These are phyloP conservation scores for Chaetomium sp. DNA, from an alignment of 2,329 filamentous ascomycete species.

Conservation along the genomic window DNA sequence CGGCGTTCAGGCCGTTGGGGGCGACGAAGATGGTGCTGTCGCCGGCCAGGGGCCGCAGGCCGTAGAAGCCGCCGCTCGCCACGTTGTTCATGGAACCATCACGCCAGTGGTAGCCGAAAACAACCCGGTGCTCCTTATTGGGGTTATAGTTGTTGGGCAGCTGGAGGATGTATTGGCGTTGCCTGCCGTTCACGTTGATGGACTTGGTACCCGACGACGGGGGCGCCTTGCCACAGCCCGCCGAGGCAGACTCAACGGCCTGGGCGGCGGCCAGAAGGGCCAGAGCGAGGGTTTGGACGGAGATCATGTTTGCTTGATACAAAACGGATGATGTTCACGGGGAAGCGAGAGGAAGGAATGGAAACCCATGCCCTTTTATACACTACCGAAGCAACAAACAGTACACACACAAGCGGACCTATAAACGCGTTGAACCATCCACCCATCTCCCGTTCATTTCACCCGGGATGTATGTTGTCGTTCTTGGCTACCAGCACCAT, in stretches of 20 bases:
- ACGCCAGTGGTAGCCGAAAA: constrained; percentile 47
- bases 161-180: constrained; percentile 44
- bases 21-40: constrained; percentile 48
- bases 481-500: background rate
- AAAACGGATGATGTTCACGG: background rate
- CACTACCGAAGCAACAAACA: background rate
- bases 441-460: constrained; percentile 4
- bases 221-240: constrained; percentile 43
- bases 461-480: background rate
- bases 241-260: constrained; percentile 23
- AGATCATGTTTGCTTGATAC: constrained; percentile 14
- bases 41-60: constrained; percentile 41
- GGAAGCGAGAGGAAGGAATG: background rate
- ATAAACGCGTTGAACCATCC: background rate
- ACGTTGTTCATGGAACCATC: constrained; percentile 45
- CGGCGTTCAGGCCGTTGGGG: constrained; percentile 47
- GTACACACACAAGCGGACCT: background rate
- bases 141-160: constrained; percentile 41
- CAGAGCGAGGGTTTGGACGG: constrained; percentile 15
- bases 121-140: constrained; percentile 43
- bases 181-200: constrained; percentile 44
- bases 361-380: background rate
- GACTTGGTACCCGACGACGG: constrained; percentile 37
- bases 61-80: constrained; percentile 44
- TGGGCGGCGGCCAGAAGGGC: constrained; percentile 15